These are phyloP conservation scores for Conticribra weissflogii DNA, from an alignment of 108 stramenopile genomes.

Conservation along the genomic window DNA sequence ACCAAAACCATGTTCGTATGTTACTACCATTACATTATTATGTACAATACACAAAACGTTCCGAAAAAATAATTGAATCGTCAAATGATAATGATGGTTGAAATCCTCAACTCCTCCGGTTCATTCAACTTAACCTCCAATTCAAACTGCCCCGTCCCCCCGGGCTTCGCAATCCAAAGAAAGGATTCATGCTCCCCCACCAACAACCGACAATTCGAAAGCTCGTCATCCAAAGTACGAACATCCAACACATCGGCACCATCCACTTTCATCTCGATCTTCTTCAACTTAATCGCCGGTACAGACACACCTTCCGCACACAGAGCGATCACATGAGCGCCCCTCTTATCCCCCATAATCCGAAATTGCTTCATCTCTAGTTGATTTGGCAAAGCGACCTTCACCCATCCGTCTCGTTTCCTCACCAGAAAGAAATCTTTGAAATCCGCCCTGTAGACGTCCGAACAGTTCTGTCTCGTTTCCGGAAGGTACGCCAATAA, in stretches of 20 bases:
- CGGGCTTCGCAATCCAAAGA: not conserved
- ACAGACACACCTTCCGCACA: constrained; percentile 7
- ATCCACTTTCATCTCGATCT: constrained; percentile 6
- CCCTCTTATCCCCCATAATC: not conserved
- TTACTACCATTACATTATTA: too few species aligned
- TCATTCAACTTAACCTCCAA: not conserved
- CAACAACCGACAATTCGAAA: constrained; percentile 6
- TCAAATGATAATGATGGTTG: not conserved
- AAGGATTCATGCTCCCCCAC: constrained; percentile 7
- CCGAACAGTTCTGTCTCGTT: constrained; percentile 6
- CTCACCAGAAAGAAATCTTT: constrained; percentile 21
- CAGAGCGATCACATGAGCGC: constrained; percentile 1
- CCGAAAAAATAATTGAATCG: too few species aligned
- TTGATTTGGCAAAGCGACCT: constrained; percentile 6
- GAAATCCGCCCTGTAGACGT: not conserved
- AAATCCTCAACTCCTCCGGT: not conserved
- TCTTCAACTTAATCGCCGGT: not conserved
- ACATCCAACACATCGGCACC: constrained; percentile 1
- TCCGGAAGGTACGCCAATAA: constrained; percentile 10
- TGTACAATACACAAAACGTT: too few species aligned
- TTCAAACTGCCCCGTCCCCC: not conserved
- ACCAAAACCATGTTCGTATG: too few species aligned
- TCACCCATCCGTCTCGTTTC: constrained; percentile 5
- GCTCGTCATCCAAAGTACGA: not conserved
- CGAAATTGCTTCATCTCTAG: constrained; percentile 1